Evolutionary conservation across 345 rosid genomes (phyloP).

Genomic region (Aquilaria yunnanensis): DNA sequence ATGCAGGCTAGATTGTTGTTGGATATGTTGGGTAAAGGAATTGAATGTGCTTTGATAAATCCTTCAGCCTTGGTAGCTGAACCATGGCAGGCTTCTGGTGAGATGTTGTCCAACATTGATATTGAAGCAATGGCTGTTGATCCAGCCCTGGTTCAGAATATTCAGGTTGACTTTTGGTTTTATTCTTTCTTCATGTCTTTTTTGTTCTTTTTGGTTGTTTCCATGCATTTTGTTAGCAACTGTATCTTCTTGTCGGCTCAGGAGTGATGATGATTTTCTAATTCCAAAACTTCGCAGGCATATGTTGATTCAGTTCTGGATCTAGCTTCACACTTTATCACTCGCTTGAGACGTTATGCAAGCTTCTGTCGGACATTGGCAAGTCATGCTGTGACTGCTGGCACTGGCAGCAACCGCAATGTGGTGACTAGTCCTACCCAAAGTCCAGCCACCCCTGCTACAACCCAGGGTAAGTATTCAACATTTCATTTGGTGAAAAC

Average conservation of each 20-base stretch:
- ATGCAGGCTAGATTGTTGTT: constrained; percentile 97
- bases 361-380: constrained; percentile 99
- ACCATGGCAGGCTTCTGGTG: constrained; percentile 84
- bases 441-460: constrained; percentile 65
- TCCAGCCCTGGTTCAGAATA: constrained; percentile 71
- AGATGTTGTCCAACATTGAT: constrained; percentile 63
- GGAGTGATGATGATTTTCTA: not conserved
- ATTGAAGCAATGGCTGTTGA: constrained; percentile 97
- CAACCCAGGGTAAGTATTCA: constrained; percentile 69
- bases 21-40: constrained; percentile 99
- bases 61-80: constrained; percentile 86
- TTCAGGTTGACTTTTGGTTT: constrained; percentile 49
- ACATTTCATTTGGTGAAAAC: constrained; percentile 4
- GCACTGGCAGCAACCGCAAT: constrained; percentile 82
- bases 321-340: constrained; percentile 97
- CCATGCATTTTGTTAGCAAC: not conserved
- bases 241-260: constrained; percentile 2
- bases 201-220: not conserved
- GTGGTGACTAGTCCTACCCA: constrained; percentile 86
- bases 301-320: constrained; percentile 99
- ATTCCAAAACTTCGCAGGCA: constrained; percentile 46
- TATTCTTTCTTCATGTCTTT: not conserved
- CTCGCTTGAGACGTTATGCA: constrained; percentile 94
- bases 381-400: constrained; percentile 90
- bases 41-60: constrained; percentile 90